These are phyloP conservation scores for Plasmodium malariae DNA, from an alignment of 169 alveolate genomes.

Conservation along the genomic window DNA sequence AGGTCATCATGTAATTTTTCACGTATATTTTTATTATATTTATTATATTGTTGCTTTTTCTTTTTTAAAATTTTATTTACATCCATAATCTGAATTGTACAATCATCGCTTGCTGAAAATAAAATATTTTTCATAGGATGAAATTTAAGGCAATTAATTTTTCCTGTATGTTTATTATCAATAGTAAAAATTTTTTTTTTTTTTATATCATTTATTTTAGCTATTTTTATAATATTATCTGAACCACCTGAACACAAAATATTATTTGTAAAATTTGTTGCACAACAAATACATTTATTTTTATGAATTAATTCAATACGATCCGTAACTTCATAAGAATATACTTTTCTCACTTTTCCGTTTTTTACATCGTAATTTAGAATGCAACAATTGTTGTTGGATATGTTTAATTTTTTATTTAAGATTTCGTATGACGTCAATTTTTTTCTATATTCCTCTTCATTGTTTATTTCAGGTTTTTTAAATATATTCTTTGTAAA, in stretches of 20 bases:
- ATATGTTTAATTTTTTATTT: not conserved
- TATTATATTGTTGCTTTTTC: slow-evolving; percentile 20
- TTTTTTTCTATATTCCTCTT: slow-evolving; percentile 1
- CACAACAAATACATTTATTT: slow-evolving; percentile 51
- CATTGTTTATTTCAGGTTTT: not conserved
- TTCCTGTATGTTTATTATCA: slow-evolving; percentile 36
- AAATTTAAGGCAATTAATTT: slow-evolving; percentile 43
- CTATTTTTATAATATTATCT: slow-evolving; percentile 74
- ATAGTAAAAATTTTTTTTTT: slow-evolving; percentile 30
- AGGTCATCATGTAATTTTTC: slow-evolving; percentile 31
- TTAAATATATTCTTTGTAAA: slow-evolving; percentile 4
- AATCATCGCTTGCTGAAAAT: slow-evolving; percentile 72
- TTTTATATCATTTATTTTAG: slow-evolving; percentile 55
- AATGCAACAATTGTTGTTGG: slow-evolving; percentile 1
- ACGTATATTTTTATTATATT: slow-evolving; percentile 1
- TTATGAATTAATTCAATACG: slow-evolving; percentile 61
- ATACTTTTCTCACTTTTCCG: slow-evolving; percentile 5
- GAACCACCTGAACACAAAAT: slow-evolving; percentile 86
- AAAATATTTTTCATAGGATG: slow-evolving; percentile 59
- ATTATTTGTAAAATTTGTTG: slow-evolving; percentile 49
- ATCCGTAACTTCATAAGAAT: slow-evolving; percentile 38
- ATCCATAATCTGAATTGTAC: slow-evolving; percentile 54
- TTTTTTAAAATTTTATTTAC: slow-evolving; percentile 33
- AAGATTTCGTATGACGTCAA: not conserved
- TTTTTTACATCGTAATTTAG: slow-evolving; percentile 49